Percentiles rank a stretch among this genome's conserved stretches.
phyloP scores from a whole-genome alignment of 805 yeast genomes.

The Clavispora phyllophila region DNA sequence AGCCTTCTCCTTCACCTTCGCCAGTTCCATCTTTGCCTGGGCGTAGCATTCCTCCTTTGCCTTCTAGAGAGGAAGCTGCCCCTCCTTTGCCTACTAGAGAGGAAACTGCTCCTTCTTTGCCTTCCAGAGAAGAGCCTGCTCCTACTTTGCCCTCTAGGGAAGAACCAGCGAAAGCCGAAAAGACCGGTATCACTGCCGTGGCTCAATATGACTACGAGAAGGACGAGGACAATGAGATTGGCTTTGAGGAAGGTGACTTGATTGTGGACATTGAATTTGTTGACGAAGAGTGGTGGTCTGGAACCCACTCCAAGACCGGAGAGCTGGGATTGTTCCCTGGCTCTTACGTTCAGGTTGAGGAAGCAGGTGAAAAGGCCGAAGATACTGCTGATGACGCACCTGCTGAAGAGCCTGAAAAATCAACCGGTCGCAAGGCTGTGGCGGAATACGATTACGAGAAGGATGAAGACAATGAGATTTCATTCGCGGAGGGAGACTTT shows the following conservation, averaged over 20 bases:
- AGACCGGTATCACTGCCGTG: conserved; percentile 44
- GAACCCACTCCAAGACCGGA: conserved; percentile 38
- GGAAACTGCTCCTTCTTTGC: conserved; percentile 15
- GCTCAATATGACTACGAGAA: conserved; percentile 79
- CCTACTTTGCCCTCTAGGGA: conserved; percentile 14
- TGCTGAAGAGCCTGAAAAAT: conserved; percentile 12
- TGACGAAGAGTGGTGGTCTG: conserved; percentile 73
- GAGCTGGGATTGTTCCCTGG: conserved; percentile 54
- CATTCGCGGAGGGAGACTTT: conserved; percentile 76
- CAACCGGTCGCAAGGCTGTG: conserved; percentile 40
- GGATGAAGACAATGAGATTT: conserved; percentile 85
- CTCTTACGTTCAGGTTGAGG: conserved; percentile 42
- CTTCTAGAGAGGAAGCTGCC: conserved; percentile 14
- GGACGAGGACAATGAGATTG: conserved; percentile 74
- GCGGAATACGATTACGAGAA: conserved; percentile 84
- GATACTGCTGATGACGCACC: conserved; percentile 12
- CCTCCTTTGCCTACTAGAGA: conserved; percentile 17
- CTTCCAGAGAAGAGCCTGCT: conserved; percentile 5
- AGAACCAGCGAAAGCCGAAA: background rate
- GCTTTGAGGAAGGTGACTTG: conserved; percentile 59
- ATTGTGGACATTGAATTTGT: conserved; percentile 63
- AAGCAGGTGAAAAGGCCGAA: conserved; percentile 9
- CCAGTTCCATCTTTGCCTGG: too few species aligned
- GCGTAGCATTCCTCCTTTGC: conserved; percentile 1
- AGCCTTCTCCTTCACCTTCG: conserved; percentile 13